A percentile compares a stretch with the other conserved stretches of the same genome.
phyloP scores from a whole-genome alignment of 2,329 filamentous ascomycete species.

The Anthostomella pinea region DNA sequence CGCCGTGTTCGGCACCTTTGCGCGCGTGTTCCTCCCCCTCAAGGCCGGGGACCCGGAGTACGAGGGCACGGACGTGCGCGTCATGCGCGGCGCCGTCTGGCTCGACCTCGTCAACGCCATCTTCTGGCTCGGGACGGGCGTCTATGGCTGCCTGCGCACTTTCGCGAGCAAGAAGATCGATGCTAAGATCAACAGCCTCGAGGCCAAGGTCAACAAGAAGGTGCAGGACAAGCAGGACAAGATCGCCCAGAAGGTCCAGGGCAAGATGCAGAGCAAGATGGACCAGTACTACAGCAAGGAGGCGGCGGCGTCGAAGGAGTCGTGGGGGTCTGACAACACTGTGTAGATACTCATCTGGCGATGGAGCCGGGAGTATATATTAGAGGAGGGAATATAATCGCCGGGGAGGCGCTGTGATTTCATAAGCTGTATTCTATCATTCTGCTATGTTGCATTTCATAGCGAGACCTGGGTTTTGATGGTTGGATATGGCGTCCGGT shows the following conservation, averaged over 20 bases:
- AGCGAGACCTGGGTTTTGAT: too few relatives aligned
- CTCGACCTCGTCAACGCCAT: conserved; percentile 65
- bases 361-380: too few relatives aligned
- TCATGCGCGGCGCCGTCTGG: conserved; percentile 73
- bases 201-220: conserved; percentile 15
- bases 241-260: too few relatives aligned
- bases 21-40: conserved; percentile 64
- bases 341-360: neutral
- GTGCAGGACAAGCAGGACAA: conserved; percentile 13
- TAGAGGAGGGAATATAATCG: too few relatives aligned
- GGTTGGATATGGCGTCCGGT: too few relatives aligned
- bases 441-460: too few relatives aligned
- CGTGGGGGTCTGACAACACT: neutral
- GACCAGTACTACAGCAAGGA: neutral
- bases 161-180: conserved; percentile 37
- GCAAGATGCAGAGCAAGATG: conserved; percentile 12
- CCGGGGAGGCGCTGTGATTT: too few relatives aligned
- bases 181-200: conserved; percentile 16
- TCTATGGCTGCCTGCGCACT: conserved; percentile 41
- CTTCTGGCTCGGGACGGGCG: conserved; percentile 57
- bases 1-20: conserved; percentile 70
- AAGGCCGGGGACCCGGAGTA: conserved; percentile 51
- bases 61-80: conserved; percentile 39
- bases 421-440: too few relatives aligned
- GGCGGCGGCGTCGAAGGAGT: neutral